Percentiles rank a stretch among this genome's conserved stretches.
phyloP scores from a whole-genome alignment of 305 asterid species.

The Fraxinus angustifolia region DNA sequence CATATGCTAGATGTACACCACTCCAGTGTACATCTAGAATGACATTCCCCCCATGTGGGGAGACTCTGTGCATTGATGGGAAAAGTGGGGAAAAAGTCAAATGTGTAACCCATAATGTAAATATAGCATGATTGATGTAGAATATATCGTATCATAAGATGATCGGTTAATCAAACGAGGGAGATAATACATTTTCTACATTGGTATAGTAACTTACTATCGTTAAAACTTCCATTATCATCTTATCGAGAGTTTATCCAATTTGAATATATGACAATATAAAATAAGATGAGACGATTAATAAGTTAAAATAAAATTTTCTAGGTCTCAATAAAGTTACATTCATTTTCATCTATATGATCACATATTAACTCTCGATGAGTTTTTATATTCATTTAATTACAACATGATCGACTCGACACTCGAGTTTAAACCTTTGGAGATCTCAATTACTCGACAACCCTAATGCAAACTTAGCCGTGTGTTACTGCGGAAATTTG shows the following conservation, averaged over 20 bases:
- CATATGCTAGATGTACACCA: too few species aligned
- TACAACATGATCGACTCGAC: background rate
- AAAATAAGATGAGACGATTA: background rate
- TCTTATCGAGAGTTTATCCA: background rate
- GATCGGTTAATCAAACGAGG: background rate
- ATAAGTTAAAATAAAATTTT: too few species aligned
- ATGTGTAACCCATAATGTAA: too few species aligned
- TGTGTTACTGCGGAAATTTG: background rate
- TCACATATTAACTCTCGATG: background rate
- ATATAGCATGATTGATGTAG: too few species aligned
- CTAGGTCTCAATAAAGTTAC: background rate
- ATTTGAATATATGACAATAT: background rate
- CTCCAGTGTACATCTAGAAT: too few species aligned
- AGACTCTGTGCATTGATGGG: too few species aligned
- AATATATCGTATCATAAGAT: too few species aligned
- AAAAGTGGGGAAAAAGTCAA: too few species aligned
- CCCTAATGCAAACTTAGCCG: background rate
- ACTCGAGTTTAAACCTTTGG: background rate
- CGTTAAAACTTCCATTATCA: too few species aligned
- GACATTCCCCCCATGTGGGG: too few species aligned
- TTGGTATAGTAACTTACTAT: background rate
- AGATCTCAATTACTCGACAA: background rate
- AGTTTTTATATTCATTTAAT: background rate
- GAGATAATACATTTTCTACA: background rate
- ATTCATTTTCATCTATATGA: background rate